Base-by-base conservation (phyloP, 768 basidiomycete genomes). In the Pilatotrama ljubarskyi region DNA sequence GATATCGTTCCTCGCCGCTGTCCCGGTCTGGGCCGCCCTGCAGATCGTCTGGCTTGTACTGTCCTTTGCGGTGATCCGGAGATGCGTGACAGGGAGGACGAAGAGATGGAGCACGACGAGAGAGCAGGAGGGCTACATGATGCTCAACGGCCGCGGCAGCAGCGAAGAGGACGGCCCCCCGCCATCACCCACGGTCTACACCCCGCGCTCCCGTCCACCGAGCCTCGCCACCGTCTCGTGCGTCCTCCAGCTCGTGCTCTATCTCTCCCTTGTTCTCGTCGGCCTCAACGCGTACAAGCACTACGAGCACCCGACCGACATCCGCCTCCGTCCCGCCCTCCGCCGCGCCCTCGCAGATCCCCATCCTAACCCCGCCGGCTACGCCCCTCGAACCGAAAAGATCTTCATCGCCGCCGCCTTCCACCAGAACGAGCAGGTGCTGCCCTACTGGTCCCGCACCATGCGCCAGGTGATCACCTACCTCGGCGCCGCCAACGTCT, bases 401-500 rank as follows among this genome's bases (percentile, higher is more conserved):
- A 66, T 76, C 20, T 77, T 73, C 58, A 73, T 78, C 64, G 77
- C 74, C 13, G 77, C 76, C 2, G 74, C 78, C 69, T 75, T 80
- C 60, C 73, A 69, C 67, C 70, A 79, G 51, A 77, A 78, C 40
- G 66, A 73, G 52, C 52, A 48, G 0, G 70, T 79, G 1, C 64
- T 80, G 25, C 75, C 77, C 0, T 75, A 76, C 51, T 80, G 78
- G 78, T 71, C 70, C 2, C 54, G 66, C 6, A 67, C 76, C 35
- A 63, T 79, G 32, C 55, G 75, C 46, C 69, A 71, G 58, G 64
- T 68, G 4, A 76, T 78, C 10, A 59, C 68, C 40, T 77, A 74
- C 50, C 70, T 80, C 44, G 80, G 80, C n/a, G 46, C 67, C 5
- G 74, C 75, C 55, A 78, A 80, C 37, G 75, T 77, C 38, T 80